Evolutionary conservation across 2,329 filamentous ascomycete species (phyloP), one percentile per base, ranked within the genome.

Genomic region (Aureobasidium sp.): DNA sequence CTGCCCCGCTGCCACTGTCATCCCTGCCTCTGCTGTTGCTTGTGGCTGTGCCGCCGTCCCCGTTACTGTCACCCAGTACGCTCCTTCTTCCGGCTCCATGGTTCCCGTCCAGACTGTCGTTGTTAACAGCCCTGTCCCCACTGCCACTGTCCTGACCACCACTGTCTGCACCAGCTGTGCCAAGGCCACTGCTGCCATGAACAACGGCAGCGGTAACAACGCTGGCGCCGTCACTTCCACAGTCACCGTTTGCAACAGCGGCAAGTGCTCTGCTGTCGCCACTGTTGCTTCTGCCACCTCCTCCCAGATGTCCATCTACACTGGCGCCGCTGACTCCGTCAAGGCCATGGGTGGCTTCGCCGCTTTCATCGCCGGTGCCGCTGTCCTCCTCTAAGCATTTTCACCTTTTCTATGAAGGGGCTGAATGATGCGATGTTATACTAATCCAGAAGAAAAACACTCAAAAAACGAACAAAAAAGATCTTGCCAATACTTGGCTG

Each of bases 1-100:
- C 34, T 53, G 46, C 46, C 46, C 46, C 17, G 9, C 46, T 10
- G 46, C 46, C 13, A 52, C 50, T 12, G 15, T 24, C 3, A 13
- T 50, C 12, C 55, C 61, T 15, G 63, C 62, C 41, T 70, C 63
- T 48, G 64, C 61, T 70, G 71, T 66, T 71, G 69, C 66, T 67
- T 69, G 64, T 63, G 52, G 50, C 12, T 59, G 52, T 26, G 61
- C 61, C 17, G 51, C 27, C 8, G 24, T 47, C n/a, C 34, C 61
- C 52, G n/a, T 29, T 20, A 51, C 53, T 32, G 61, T 52, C 13
- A 57, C 61, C 27, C 50, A 57, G 36, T 59, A 59, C 61, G 39
- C 51, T 32, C 41, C 61, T 41, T 50, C 44, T 37, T 20, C 52
- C 46, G 47, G 71, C 43, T 65, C 71, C 43, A 69, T 6, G 66